Percentiles rank a stretch among this genome's conserved stretches.
Conservation (phyloP, 805 yeast species). For the Candida coquimbonensis region DNA sequence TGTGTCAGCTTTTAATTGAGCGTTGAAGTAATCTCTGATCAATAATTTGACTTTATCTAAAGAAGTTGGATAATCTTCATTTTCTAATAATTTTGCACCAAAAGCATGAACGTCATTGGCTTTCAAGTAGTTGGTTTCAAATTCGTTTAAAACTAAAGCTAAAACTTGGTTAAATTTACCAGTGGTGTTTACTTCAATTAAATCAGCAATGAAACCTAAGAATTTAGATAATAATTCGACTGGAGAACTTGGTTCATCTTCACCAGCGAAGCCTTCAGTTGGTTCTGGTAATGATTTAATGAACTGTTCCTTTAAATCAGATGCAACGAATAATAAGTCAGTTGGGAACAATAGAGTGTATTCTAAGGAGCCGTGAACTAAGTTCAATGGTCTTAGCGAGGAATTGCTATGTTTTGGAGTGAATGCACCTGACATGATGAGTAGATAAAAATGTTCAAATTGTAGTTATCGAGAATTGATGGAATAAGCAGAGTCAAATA, state of each 20-base stretch:
- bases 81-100: conserved; percentile 60
- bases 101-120: conserved; percentile 83
- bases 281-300: conserved; percentile 64
- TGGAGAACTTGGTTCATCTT: conserved; percentile 81
- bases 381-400: conserved; percentile 71
- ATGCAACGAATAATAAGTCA: conserved; percentile 66
- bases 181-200: conserved; percentile 36
- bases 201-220: conserved; percentile 60
- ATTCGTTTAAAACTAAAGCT: conserved; percentile 66
- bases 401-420: conserved; percentile 24
- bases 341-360: conserved; percentile 85
- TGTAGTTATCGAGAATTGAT: not conserved
- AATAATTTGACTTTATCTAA: conserved; percentile 63
- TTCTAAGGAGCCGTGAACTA: conserved; percentile 83
- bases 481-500: not conserved
- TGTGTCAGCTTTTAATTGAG: conserved; percentile 40
- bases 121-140: conserved; percentile 70
- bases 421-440: conserved; percentile 21
- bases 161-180: conserved; percentile 67
- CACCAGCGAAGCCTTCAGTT: conserved; percentile 80
- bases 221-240: conserved; percentile 82
- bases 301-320: conserved; percentile 86
- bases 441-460: not conserved
- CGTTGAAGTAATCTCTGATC: conserved; percentile 70
- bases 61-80: conserved; percentile 58